Percentiles rank a stretch among this genome's conserved stretches.
Evolutionary conservation across 140 eudicot genomes (phyloP).

Genomic region (Cichorium intybus): DNA sequence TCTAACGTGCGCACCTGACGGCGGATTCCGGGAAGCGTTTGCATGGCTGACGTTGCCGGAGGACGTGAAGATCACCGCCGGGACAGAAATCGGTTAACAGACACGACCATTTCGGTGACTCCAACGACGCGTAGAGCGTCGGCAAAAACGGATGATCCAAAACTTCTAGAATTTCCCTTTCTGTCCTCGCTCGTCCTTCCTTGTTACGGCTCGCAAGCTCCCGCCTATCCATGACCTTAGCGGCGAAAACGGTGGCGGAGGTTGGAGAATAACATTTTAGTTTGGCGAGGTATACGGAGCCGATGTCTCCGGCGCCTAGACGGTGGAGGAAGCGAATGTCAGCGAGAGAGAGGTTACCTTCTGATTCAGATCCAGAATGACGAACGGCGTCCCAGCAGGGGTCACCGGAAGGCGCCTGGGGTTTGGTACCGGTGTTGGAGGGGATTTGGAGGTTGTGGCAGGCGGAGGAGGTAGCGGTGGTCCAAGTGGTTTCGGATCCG

Average conservation of each 20-base stretch:
- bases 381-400: constrained; percentile 51
- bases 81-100: constrained; percentile 84
- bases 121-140: constrained; percentile 57
- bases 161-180: constrained; percentile 60
- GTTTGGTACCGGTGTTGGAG: constrained; percentile 23
- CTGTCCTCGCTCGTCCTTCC: constrained; percentile 60
- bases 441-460: constrained; percentile 16
- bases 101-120: constrained; percentile 68
- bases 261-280: constrained; percentile 33
- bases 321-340: constrained; percentile 78
- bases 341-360: constrained; percentile 36
- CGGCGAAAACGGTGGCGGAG: constrained; percentile 43
- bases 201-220: constrained; percentile 74
- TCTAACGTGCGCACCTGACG: constrained; percentile 66
- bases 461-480: constrained; percentile 49
- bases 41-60: constrained; percentile 80
- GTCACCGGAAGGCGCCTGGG: constrained; percentile 38
- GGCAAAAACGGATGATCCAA: constrained; percentile 84
- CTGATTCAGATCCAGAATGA: constrained; percentile 28
- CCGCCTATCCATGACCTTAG: constrained; percentile 72
- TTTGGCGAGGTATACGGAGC: constrained; percentile 77
- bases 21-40: constrained; percentile 83
- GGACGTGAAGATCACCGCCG: constrained; percentile 90
- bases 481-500: constrained; percentile 65
- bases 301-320: constrained; percentile 94